A percentile compares a stretch with the other conserved stretches of the same genome.
Evolutionary conservation across 495 filamentous ascomycete genomes (phyloP).

Genomic region (Neurospora sp.): DNA sequence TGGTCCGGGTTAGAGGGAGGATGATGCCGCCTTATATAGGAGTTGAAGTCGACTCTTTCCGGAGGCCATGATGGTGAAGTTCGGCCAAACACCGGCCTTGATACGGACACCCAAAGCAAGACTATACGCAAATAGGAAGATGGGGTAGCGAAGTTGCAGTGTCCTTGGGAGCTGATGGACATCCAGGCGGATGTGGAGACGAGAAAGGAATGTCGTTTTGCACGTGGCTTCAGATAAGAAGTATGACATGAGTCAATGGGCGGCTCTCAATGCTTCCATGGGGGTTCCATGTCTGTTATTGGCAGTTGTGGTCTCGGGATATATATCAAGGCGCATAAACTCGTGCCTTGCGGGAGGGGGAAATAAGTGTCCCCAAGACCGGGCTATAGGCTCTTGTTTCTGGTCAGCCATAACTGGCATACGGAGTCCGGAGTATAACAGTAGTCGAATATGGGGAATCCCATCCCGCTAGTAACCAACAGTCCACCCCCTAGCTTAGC

Average conservation of each 20-base stretch:
- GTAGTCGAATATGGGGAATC: neutral
- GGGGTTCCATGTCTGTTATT: neutral
- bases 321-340: neutral
- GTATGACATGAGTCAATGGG: neutral
- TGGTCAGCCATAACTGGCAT: neutral
- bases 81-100: neutral
- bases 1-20: neutral
- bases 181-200: neutral
- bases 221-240: neutral
- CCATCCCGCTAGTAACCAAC: neutral
- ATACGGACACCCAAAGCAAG: neutral
- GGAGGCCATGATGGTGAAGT: neutral
- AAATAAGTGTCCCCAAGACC: neutral
- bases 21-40: neutral
- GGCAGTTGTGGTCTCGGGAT: neutral
- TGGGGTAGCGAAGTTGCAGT: neutral
- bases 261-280: neutral
- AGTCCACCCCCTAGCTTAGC: neutral
- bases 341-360: neutral
- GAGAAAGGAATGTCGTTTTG: neutral
- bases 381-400: neutral
- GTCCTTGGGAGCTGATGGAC: neutral
- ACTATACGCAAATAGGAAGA: neutral
- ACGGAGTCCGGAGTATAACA: neutral
- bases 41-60: neutral